A percentile compares a stretch with the other conserved stretches of the same genome.
Conservation (phyloP, 306 rosid species). For the Rubus idaeus region DNA sequence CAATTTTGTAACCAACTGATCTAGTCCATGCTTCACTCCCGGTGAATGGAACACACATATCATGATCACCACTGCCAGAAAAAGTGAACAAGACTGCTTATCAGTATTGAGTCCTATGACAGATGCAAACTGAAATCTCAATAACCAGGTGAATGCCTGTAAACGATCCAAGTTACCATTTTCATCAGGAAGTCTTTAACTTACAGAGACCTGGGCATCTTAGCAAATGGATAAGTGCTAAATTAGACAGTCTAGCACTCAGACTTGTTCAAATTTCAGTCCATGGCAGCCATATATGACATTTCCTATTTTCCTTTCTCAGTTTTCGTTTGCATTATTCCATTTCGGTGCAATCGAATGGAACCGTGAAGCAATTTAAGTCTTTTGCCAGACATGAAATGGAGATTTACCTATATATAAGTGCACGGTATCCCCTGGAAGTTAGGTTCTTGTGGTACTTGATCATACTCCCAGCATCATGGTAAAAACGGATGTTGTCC, state of each 20-base stretch:
- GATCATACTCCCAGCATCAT: conserved; percentile 95
- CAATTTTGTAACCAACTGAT: conserved; percentile 69
- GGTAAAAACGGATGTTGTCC: conserved; percentile 28
- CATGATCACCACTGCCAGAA: conserved; percentile 80
- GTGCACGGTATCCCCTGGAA: conserved; percentile 71
- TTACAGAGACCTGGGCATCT: neutral
- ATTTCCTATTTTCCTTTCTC: neutral
- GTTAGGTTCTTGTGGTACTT: conserved; percentile 79
- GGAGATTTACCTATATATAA: conserved; percentile 70
- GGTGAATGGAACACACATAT: conserved; percentile 90
- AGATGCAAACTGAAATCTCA: neutral
- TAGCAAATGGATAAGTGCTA: neutral
- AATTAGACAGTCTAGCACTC: neutral
- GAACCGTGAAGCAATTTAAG: neutral
- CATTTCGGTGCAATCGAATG: neutral
- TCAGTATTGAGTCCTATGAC: neutral
- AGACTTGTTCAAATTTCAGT: neutral
- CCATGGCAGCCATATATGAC: neutral
- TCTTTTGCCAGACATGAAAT: neutral
- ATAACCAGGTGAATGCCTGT: neutral
- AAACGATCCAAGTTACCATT: neutral
- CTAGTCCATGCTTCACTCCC: conserved; percentile 87
- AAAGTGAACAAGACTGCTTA: conserved; percentile 1
- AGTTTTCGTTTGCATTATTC: neutral
- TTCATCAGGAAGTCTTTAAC: neutral